Evolutionary conservation across 306 rosid genomes (phyloP), one percentile per base, ranked within the genome.

Genomic region (Lupinus albus): DNA sequence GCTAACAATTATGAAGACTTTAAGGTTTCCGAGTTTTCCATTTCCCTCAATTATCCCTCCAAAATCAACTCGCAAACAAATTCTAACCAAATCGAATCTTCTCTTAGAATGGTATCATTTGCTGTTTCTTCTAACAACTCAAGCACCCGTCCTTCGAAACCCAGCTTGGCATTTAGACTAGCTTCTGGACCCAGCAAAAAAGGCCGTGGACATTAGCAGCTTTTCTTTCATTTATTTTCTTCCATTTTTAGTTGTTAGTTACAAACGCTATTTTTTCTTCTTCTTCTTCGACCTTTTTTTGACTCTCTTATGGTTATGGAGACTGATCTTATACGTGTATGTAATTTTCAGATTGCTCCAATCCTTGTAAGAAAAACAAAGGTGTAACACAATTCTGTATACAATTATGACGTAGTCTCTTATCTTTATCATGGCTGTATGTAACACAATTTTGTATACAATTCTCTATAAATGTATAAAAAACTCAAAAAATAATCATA

Each of bases 151-250:
- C 59, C 49, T 76, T 80, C 79, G 6, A 57, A 66, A 32, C 69
- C 82, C 65, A 80, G 81, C 74, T 76, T 87, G 80, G 70, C 55
- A 12, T 76, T 67, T 10, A 71, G 32, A 50, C 48, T 89, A 70
- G 79, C 91, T 64, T 92, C 96, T 28, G 96, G 98, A 57, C 96
- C 98, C 0, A 92, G 96, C 84, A 83, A 61, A 73, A 84, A 66
- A 49, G 98, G 98, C 55, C 83, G 83, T n/a, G 96, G 98, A 16
- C 96, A 92, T 60, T 85, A 78, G 70, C 62, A n/a, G 6, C 35
- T 41, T 67, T 61, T 25, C 30, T 25, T 25, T 3, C 57, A 46
- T 61, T 6, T 10, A 9, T 21, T 67, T 21, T 16, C 32, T 45
- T 66, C 2, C 6, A 7, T 59, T 44, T 48, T 64, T 66, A 20